Percentiles rank a stretch among this genome's conserved stretches.
Evolutionary conservation across 176 grass and related monocot species (phyloP).

Genomic region (Alloteropsis semialata): DNA sequence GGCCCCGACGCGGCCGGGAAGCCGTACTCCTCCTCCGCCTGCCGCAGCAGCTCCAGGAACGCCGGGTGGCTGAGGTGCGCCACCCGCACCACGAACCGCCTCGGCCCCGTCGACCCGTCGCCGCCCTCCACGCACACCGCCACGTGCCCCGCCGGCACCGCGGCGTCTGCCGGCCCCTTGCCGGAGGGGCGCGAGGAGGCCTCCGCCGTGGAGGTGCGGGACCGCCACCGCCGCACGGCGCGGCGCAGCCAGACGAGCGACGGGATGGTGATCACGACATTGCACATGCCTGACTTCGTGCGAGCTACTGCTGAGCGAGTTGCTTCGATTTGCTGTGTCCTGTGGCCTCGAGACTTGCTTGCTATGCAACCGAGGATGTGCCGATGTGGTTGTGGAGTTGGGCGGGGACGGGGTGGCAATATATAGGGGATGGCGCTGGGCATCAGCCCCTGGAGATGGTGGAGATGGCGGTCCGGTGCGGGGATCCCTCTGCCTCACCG

Average conservation of each 20-base stretch:
- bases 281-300: slow-evolving; percentile 33
- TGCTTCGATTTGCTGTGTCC: not conserved
- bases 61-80: slow-evolving; percentile 45
- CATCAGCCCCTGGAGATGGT: not conserved
- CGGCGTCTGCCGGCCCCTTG: not conserved
- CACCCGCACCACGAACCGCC: slow-evolving; percentile 45
- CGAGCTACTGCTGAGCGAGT: not conserved
- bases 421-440: slow-evolving; percentile 22
- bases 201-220: not conserved
- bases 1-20: slow-evolving; percentile 22
- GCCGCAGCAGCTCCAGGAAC: slow-evolving; percentile 34
- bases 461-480: slow-evolving; percentile 11
- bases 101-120: not conserved
- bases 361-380: not conserved
- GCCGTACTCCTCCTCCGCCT: slow-evolving; percentile 52
- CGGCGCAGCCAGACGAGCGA: slow-evolving; percentile 33
- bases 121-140: slow-evolving; percentile 24
- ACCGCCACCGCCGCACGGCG: slow-evolving; percentile 26
- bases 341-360: not conserved
- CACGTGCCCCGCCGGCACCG: slow-evolving; percentile 44
- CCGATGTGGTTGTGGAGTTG: not conserved
- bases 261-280: slow-evolving; percentile 25
- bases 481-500: too few species aligned
- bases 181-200: not conserved
- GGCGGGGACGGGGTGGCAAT: not conserved